Evolutionary conservation across 768 basidiomycete species (phyloP).

Genomic region (Kwoniella shandongensis): DNA sequence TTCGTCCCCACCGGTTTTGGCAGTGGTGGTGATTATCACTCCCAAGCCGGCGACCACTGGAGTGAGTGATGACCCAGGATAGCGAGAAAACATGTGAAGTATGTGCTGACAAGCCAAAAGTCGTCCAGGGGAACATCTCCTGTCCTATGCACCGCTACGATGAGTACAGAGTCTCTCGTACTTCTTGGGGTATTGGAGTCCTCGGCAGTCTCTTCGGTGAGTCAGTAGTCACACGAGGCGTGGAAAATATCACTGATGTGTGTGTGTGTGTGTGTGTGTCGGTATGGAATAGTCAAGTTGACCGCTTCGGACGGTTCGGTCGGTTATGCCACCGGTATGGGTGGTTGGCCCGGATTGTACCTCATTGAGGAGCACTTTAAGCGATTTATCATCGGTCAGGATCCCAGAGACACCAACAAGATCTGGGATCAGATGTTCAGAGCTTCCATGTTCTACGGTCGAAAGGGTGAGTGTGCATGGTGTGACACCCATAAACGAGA

Average conservation of each 20-base stretch:
- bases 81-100: too few species aligned
- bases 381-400: conserved; percentile 54
- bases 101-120: conserved; percentile 20
- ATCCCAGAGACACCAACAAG: conserved; percentile 55
- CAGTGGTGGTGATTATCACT: conserved; percentile 55
- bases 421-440: conserved; percentile 56
- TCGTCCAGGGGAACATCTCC: conserved; percentile 51
- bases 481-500: background rate
- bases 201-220: conserved; percentile 53
- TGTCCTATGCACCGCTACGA: conserved; percentile 54
- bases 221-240: too few species aligned
- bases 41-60: conserved; percentile 19
- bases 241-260: too few species aligned
- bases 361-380: conserved; percentile 56
- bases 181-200: conserved; percentile 56
- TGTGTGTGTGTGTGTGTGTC: too few species aligned
- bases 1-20: conserved; percentile 54
- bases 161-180: conserved; percentile 50
- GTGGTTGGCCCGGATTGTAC: conserved; percentile 54
- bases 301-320: conserved; percentile 55
- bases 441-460: conserved; percentile 55
- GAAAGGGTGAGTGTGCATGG: conserved; percentile 46
- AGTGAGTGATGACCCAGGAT: too few species aligned
- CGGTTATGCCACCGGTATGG: conserved; percentile 55
- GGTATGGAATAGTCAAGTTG: conserved; percentile 53